These are phyloP conservation scores for Debaryomyces sp. DNA, from an alignment of 1,139 yeast species.

Conservation along the genomic window DNA sequence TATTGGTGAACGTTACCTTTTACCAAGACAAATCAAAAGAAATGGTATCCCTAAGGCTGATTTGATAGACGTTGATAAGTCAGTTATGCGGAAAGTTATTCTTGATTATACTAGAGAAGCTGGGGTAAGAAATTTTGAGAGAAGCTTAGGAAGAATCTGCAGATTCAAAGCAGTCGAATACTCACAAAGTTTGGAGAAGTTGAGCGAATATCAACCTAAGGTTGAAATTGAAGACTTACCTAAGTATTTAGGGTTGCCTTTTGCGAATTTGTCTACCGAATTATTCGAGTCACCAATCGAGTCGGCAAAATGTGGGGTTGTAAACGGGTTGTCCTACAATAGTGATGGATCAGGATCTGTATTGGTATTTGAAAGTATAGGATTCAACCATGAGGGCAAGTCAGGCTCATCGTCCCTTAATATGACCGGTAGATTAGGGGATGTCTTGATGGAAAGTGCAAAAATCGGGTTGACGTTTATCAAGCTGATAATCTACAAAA, in stretches of 20 bases:
- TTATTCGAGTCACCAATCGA: conserved; percentile 32
- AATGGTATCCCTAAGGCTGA: conserved; percentile 62
- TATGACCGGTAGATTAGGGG: conserved; percentile 84
- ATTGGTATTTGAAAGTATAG: conserved; percentile 77
- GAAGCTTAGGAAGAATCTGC: conserved; percentile 72
- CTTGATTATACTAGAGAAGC: conserved; percentile 82
- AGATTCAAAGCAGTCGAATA: conserved; percentile 82
- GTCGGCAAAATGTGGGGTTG: conserved; percentile 63
- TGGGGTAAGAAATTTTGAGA: conserved; percentile 81
- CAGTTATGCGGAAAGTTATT: conserved; percentile 62
- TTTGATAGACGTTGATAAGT: conserved; percentile 44
- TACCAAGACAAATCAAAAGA: conserved; percentile 77
- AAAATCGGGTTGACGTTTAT: conserved; percentile 78
- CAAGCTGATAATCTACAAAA: conserved; percentile 54
- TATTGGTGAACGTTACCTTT: conserved; percentile 69
- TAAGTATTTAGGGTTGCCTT: conserved; percentile 57
- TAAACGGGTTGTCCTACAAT: conserved; percentile 89
- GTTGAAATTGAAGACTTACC: conserved; percentile 50
- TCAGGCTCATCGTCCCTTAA: conserved; percentile 45
- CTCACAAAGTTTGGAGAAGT: conserved; percentile 41
- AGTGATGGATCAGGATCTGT: conserved; percentile 89
- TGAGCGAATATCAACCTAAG: conserved; percentile 30
- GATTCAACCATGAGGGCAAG: conserved; percentile 51
- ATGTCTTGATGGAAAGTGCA: conserved; percentile 80
- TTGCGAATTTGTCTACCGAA: conserved; percentile 30